Conservation (phyloP, 2,329 filamentous ascomycete species). For the Celoporthe dispersa region DNA sequence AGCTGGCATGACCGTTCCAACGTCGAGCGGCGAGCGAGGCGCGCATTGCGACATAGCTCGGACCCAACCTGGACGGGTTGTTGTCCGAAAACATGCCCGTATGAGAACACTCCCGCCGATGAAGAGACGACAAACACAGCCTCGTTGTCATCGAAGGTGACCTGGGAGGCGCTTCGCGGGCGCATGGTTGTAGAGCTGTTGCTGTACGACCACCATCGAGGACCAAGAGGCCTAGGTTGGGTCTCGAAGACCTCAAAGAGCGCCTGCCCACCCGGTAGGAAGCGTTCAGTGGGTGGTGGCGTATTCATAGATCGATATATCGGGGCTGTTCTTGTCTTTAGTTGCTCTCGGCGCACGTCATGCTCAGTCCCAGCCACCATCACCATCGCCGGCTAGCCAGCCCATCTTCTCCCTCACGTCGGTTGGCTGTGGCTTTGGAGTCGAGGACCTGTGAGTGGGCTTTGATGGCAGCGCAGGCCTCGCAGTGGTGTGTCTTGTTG, state of each 20-base stretch:
- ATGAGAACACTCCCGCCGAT: neutral
- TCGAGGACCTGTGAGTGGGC: conserved; percentile 23
- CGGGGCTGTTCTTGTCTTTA: neutral
- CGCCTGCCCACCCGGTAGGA: too few species aligned
- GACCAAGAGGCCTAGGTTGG: neutral
- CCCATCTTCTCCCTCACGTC: conserved; percentile 29
- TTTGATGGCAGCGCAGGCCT: conserved; percentile 26
- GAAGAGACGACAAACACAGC: neutral
- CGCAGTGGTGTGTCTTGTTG: conserved; percentile 29
- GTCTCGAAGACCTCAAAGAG: neutral
- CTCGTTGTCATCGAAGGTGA: neutral
- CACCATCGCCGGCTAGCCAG: conserved; percentile 22
- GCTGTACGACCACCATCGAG: neutral
- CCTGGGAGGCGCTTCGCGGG: neutral
- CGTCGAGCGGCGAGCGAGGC: neutral
- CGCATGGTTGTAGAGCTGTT: neutral
- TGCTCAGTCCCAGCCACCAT: neutral
- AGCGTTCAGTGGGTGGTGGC: neutral
- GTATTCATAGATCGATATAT: neutral
- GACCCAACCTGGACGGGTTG: too few species aligned
- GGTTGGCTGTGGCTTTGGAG: conserved; percentile 18
- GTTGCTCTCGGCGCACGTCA: neutral
- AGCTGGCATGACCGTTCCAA: neutral
- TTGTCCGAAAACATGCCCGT: neutral
- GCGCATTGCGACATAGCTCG: neutral